These are phyloP conservation scores for Emiliania huxleyi DNA, from an alignment of 78 protist species.

Conservation along the genomic window DNA sequence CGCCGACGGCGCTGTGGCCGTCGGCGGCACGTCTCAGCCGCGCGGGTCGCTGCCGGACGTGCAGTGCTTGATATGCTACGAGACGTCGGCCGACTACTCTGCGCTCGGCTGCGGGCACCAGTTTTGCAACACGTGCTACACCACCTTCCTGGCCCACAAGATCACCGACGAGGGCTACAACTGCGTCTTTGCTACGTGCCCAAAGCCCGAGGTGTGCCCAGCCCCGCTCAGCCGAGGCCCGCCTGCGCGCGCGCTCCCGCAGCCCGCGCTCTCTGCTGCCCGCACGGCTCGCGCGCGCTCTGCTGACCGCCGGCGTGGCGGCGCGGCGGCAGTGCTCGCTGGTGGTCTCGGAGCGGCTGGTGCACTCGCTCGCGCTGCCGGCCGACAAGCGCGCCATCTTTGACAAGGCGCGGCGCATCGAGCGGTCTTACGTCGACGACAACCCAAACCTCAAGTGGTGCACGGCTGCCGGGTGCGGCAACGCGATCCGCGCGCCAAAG, in stretches of 20 bases:
- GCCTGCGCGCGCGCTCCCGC: too few relatives aligned
- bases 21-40: neutral
- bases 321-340: neutral
- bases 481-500: neutral
- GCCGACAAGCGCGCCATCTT: too few relatives aligned
- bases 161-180: neutral
- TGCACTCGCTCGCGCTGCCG: neutral
- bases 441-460: slow-evolving; percentile 41
- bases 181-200: neutral
- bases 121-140: neutral
- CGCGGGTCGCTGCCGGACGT: neutral
- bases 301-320: too few relatives aligned
- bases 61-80: neutral
- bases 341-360: neutral
- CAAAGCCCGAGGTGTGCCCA: neutral
- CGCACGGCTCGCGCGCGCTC: too few relatives aligned
- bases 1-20: neutral
- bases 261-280: too few relatives aligned
- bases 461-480: slow-evolving; percentile 34
- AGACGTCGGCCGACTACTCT: neutral
- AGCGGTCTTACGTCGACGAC: slow-evolving; percentile 45
- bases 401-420: neutral
- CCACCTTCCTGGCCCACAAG: neutral
- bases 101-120: slow-evolving; percentile 16
- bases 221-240: too few relatives aligned